A percentile compares a stretch with the other conserved stretches of the same genome.
Evolutionary conservation across 176 grass and related monocot genomes (phyloP).

Genomic region (Calamus simplicifolius): DNA sequence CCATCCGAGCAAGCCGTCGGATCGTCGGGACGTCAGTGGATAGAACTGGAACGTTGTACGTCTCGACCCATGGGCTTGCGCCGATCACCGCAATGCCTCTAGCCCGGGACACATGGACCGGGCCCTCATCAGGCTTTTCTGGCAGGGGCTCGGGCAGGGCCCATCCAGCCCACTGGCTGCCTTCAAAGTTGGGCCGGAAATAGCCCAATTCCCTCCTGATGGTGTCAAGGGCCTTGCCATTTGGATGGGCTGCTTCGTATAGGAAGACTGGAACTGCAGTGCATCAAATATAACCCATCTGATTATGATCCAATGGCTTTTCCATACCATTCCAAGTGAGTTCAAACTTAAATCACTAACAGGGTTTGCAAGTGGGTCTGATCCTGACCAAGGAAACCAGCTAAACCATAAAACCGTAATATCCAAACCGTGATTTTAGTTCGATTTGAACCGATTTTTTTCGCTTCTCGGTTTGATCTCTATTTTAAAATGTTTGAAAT

Average conservation of each 20-base stretch:
- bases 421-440: too few species aligned
- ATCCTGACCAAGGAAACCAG: too few species aligned
- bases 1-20: constrained; percentile 37
- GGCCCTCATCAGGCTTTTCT: constrained; percentile 45
- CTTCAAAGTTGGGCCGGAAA: constrained; percentile 34
- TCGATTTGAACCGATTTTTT: too few species aligned
- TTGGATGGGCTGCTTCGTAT: constrained; percentile 52
- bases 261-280: constrained; percentile 61
- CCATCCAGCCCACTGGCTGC: constrained; percentile 46
- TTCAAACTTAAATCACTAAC: too few species aligned
- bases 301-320: neutral
- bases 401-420: too few species aligned
- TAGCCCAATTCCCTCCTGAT: constrained; percentile 55
- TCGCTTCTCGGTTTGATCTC: too few species aligned
- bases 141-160: constrained; percentile 34
- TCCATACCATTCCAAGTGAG: too few species aligned
- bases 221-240: constrained; percentile 25
- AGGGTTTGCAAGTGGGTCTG: too few species aligned
- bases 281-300: neutral
- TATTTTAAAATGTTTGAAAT: too few species aligned
- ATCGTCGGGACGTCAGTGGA: constrained; percentile 36
- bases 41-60: constrained; percentile 51
- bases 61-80: constrained; percentile 26
- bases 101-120: constrained; percentile 11
- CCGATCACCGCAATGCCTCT: constrained; percentile 50